phyloP scores from a whole-genome alignment of 805 yeast genomes.

The Torulaspora gathmanii region DNA sequence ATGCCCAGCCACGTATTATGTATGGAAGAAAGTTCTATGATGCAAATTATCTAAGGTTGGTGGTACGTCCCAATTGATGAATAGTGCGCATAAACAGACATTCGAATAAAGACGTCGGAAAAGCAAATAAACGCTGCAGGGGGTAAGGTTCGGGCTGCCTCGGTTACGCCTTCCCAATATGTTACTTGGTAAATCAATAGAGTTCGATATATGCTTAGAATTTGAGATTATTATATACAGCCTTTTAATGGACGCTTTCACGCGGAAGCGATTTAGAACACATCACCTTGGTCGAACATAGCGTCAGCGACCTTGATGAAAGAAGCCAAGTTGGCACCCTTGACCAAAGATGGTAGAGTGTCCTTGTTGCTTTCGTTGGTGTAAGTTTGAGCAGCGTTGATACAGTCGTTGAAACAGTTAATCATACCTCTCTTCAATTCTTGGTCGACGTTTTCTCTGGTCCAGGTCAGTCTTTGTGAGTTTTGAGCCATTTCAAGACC shows the following conservation, averaged over 20 bases:
- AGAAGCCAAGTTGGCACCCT: conserved; percentile 99
- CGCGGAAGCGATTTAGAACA: conserved; percentile 24
- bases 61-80: background rate
- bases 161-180: background rate
- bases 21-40: too few species aligned
- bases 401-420: conserved; percentile 88
- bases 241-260: background rate
- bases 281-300: conserved; percentile 96
- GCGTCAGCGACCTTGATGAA: conserved; percentile 98
- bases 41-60: background rate
- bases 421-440: conserved; percentile 91
- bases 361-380: conserved; percentile 60
- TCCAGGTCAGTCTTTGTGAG: conserved; percentile 90
- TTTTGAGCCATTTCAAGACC: conserved; percentile 99
- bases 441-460: conserved; percentile 84
- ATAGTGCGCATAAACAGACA: background rate
- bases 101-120: too few species aligned
- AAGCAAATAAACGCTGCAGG: too few species aligned
- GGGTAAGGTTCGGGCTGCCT: background rate
- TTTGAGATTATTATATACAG: conserved; percentile 2
- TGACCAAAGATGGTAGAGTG: conserved; percentile 86
- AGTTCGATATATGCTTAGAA: conserved; percentile 1
- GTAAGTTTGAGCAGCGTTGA: conserved; percentile 78
- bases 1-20: too few species aligned
- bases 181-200: background rate